Conservation (phyloP, 208 protist species). For the Histomonas meleagridis region DNA sequence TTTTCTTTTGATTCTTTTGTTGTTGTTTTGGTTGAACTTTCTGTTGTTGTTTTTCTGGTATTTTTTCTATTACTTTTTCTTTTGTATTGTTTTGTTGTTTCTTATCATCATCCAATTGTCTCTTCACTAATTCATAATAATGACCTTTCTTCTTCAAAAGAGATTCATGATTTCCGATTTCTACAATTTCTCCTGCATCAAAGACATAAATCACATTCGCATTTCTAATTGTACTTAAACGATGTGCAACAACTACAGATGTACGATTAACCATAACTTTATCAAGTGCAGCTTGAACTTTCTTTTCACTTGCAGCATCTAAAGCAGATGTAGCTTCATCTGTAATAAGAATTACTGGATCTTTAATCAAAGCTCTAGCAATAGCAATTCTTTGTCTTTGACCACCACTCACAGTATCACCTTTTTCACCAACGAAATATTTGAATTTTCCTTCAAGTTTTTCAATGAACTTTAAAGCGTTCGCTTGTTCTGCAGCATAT, state of each 20-base stretch:
- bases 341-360: not conserved
- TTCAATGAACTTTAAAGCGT: conserved; percentile 69
- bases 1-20: no score
- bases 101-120: not conserved
- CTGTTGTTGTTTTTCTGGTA: no score
- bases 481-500: conserved; percentile 64
- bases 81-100: no score
- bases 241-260: not conserved
- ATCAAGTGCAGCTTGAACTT: conserved; percentile 8
- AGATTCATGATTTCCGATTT: not conserved
- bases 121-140: not conserved
- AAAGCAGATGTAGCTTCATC: conserved; percentile 33
- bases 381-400: not conserved
- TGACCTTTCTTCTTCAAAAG: not conserved
- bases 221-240: not conserved
- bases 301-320: conserved; percentile 4
- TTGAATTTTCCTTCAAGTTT: not conserved
- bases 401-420: not conserved
- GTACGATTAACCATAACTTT: not conserved
- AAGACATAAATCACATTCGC: not conserved
- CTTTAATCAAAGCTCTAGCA: not conserved
- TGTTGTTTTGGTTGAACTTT: no score
- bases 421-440: not conserved
- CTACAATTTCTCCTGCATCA: not conserved
- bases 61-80: no score